Percentiles rank a stretch among this genome's conserved stretches.
phyloP scores from a whole-genome alignment of 768 basidiomycete species.

The Suillus subluteus region DNA sequence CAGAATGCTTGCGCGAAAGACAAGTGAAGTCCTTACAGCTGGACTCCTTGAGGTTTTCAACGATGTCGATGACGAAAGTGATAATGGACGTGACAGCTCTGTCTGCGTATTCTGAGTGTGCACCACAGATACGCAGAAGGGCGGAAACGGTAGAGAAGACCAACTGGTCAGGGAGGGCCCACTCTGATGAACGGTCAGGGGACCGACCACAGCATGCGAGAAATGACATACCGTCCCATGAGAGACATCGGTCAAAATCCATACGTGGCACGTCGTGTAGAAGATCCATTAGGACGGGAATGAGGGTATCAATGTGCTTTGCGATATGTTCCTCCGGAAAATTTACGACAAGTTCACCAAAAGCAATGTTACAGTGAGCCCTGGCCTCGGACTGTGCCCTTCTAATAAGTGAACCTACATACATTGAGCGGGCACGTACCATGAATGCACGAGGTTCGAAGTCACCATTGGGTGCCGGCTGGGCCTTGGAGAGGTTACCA shows the following conservation, averaged over 20 bases:
- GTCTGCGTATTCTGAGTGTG: slow-evolving; percentile 51
- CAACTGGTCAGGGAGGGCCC: slow-evolving; percentile 86
- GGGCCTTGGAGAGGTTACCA: slow-evolving; percentile 62
- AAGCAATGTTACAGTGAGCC: slow-evolving; percentile 82
- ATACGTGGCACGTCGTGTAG: slow-evolving; percentile 73
- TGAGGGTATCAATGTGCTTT: slow-evolving; percentile 52
- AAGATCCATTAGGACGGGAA: slow-evolving; percentile 67
- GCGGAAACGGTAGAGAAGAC: slow-evolving; percentile 80
- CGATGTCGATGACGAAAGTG: slow-evolving; percentile 58
- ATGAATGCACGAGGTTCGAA: slow-evolving; percentile 48
- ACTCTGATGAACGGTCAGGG: slow-evolving; percentile 52
- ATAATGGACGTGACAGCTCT: slow-evolving; percentile 62
- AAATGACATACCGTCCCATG: slow-evolving; percentile 69
- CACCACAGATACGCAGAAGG: slow-evolving; percentile 64
- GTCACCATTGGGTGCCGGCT: slow-evolving; percentile 36
- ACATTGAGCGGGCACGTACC: slow-evolving; percentile 43
- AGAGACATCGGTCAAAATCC: slow-evolving; percentile 77
- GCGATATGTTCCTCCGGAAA: slow-evolving; percentile 57
- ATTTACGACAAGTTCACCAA: slow-evolving; percentile 75
- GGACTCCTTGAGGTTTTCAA: slow-evolving; percentile 56
- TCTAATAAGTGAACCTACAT: slow-evolving; percentile 8
- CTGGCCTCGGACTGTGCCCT: slow-evolving; percentile 62
- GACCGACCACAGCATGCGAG: not conserved
- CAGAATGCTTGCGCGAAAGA: not conserved
- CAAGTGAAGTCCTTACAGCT: slow-evolving; percentile 47